Evolutionary conservation across 805 yeast genomes (phyloP).

Genomic region (Candida argentea): DNA sequence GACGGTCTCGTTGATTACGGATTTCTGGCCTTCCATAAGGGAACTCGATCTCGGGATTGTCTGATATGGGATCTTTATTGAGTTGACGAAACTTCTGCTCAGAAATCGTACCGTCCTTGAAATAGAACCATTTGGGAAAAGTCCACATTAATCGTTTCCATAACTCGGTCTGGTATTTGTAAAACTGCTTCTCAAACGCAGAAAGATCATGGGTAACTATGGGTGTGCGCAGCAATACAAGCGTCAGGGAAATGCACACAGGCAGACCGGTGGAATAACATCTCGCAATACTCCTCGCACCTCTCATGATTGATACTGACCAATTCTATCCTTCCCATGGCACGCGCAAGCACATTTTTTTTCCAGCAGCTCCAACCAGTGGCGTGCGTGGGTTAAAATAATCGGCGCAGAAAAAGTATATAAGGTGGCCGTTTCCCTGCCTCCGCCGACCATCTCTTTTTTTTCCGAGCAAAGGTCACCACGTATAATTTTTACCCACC

Average conservation of each 20-base stretch:
- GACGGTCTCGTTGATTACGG: constrained; percentile 81
- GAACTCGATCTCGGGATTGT: constrained; percentile 67
- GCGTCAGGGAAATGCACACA: too few relatives aligned
- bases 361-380: too few relatives aligned
- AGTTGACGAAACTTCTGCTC: constrained; percentile 70
- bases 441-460: too few relatives aligned
- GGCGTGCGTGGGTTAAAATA: too few relatives aligned
- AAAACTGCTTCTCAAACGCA: constrained; percentile 64
- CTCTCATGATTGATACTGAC: constrained; percentile 5
- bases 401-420: too few relatives aligned
- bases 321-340: not conserved
- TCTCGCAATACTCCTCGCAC: constrained; percentile 5
- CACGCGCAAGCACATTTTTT: too few relatives aligned
- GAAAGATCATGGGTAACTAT: constrained; percentile 70
- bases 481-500: too few relatives aligned
- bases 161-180: constrained; percentile 74
- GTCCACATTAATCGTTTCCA: constrained; percentile 95
- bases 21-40: constrained; percentile 81
- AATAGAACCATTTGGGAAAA: constrained; percentile 88
- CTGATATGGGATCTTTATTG: constrained; percentile 65
- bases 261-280: constrained; percentile 7
- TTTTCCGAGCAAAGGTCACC: too few relatives aligned
- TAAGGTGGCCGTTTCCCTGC: too few relatives aligned
- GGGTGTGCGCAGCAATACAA: constrained; percentile 74
- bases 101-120: constrained; percentile 79